phyloP scores from a whole-genome alignment of 768 basidiomycete genomes.

The Dentipellis sp. region DNA sequence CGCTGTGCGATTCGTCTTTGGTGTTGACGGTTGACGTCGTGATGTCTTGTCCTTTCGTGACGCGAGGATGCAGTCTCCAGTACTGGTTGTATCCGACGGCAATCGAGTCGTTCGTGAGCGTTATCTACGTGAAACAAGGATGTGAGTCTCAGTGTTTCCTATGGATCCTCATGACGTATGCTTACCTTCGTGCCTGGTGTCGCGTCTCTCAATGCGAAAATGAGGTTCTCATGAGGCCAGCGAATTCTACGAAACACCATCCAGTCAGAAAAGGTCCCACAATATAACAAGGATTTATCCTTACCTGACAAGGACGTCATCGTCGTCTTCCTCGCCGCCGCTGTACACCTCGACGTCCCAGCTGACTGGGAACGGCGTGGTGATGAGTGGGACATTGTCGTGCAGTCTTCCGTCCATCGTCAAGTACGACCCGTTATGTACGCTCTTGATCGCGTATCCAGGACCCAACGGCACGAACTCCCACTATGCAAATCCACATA shows the following conservation, averaged over 20 bases:
- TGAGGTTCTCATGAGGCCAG: conserved; percentile 11
- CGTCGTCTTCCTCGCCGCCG: conserved; percentile 7
- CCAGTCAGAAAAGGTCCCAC: neutral
- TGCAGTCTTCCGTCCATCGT: neutral
- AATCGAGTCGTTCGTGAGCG: neutral
- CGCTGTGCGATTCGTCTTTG: neutral
- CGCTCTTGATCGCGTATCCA: neutral
- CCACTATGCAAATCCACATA: neutral
- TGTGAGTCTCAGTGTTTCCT: neutral
- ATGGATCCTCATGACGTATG: neutral
- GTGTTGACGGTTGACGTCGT: conserved; percentile 8
- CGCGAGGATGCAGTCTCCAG: conserved; percentile 10
- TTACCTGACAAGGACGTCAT: conserved; percentile 10
- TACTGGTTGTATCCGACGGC: neutral
- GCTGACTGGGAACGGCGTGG: conserved; percentile 11
- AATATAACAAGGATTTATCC: neutral
- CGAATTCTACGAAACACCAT: conserved; percentile 6
- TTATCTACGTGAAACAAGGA: neutral
- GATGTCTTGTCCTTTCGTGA: conserved; percentile 8
- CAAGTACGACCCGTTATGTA: neutral
- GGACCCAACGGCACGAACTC: neutral
- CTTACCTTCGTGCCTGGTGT: conserved; percentile 10
- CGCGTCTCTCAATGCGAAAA: conserved; percentile 6
- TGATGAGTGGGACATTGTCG: neutral
- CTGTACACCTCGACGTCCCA: conserved; percentile 14